Conservation (phyloP, 2,329 filamentous ascomycete genomes). For the Chaetomium sp. region DNA sequence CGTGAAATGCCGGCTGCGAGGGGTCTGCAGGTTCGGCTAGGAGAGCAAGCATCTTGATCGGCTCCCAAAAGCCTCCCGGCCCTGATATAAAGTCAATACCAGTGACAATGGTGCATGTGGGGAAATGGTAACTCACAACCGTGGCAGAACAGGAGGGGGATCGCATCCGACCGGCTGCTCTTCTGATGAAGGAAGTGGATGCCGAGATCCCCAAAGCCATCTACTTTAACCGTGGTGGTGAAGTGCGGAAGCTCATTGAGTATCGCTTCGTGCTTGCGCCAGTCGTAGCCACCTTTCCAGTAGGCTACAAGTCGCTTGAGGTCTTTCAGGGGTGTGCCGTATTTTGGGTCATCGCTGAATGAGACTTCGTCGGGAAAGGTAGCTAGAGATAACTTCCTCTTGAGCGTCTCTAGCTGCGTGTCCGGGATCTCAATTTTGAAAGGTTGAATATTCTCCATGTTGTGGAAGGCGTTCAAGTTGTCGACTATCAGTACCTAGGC, state of each 20-base stretch:
- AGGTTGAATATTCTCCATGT: not conserved
- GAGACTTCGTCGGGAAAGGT: not conserved
- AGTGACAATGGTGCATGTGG: not conserved
- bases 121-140: not conserved
- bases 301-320: not conserved
- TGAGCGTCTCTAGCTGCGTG: not conserved
- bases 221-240: not conserved
- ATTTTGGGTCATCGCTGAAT: constrained; percentile 1
- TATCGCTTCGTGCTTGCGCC: constrained; percentile 1
- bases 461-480: not conserved
- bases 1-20: not conserved
- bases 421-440: constrained; percentile 3
- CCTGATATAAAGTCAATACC: not conserved
- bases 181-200: constrained; percentile 12
- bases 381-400: not conserved
- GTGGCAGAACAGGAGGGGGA: constrained; percentile 1
- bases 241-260: constrained; percentile 8
- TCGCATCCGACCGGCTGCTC: not conserved
- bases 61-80: constrained; percentile 6
- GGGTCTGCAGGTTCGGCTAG: not conserved
- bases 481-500: no score
- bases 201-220: not conserved
- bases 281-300: constrained; percentile 7
- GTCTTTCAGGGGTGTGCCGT: not conserved
- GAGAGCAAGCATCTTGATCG: constrained; percentile 3